Base-by-base conservation (phyloP, 495 filamentous ascomycete genomes). In the Podospora pseudopauciseta region DNA sequence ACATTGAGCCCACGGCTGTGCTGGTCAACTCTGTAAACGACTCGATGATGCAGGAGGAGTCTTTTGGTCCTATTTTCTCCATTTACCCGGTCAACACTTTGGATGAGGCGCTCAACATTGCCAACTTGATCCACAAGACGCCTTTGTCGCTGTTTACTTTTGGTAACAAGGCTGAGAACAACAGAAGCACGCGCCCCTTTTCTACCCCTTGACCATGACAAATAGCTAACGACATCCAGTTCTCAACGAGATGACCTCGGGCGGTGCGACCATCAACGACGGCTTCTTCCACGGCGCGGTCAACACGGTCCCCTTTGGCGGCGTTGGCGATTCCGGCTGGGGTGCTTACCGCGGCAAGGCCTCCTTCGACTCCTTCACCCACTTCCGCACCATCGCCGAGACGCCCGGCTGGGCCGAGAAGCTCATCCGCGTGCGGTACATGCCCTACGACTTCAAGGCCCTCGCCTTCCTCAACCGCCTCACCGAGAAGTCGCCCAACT, bases 21-120 rank as follows among this genome's bases (percentile, higher is more conserved):
- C 84, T 89, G 71, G 88, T 97, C 23, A 82, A 90, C 70, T 88
- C 86, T 63, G 68, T 83, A n/a, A 83, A 91, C 26, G 95, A 98
- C 77, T 86, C 91, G 27, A 82, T 97, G 76, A 84, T 97, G 72
- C 72, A 77, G 63, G 86, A 94, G 63, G 95, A 99, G 82, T 89
- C 88, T 68, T 99, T 98, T 75, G 95, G 94, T 49, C 95, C 95
- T 15, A 84, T 97, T 64, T 90, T 96, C 62, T 86, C 92, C 61
- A 87, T 97, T 65, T 80, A 93, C 34, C 85, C 92, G 9, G 88
- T 93, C 44, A 81, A 89, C 56, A 85, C 87, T 70, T 80, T 97
- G 13, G 91, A 97, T 68, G 87, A 95, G 70, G 94, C 93, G 26
- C 89, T 97, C 75, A 82, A 79, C 49, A 85, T 91, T 62, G 91